Base-by-base conservation (phyloP, 495 filamentous ascomycete species). In the Penicillium antarcticum region DNA sequence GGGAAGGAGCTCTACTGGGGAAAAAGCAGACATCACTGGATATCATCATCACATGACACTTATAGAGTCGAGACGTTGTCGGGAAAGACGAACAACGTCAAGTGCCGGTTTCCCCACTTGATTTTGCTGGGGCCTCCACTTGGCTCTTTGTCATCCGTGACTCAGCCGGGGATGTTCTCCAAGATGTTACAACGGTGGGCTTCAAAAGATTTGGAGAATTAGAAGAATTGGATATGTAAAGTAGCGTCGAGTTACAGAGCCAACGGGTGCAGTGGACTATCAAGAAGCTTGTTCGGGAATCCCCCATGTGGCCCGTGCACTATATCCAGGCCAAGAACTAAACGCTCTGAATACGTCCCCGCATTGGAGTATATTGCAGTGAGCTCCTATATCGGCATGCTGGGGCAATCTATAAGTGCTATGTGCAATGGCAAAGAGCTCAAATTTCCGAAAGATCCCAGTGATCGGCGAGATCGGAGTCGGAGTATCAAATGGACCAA, bases 1-100 rank as follows among this genome's bases (percentile, higher is more conserved):
- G 9, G 72, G 72, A 9, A 76, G 63, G 4, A 32, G 40, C 41
- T 58, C 57, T 14, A 58, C 38, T 6, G 48, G 26, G 24, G 62
- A 58, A 54, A 60, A 57, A 1, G 16, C 8, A 38, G 45, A 45
- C 35, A 39, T 42, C 24, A 18, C 17, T 34, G 13, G 37, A 18
- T 18, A 16, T 37, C 12, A 12, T 32, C 42, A 46, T 48, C 48
- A 35, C 48, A 57, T 55, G 29, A 12, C 42, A 10, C 8, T 39
- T 3, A 34, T 26, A 17, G 21, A 29, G 5, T 29, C 26, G 26
- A 29, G 26, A 29, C 26, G 26, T 23, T 21, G 45, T 62, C 62
- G 62, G 62, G 56, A 62, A 52, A 33, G 42, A 9, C 16, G 24
- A 29, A 5, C 41, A 44, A 29, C 47, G 40, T 14, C 53, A 65